Base-by-base conservation (phyloP, 176 grass and related monocot genomes). In the Cenchrus americanus region DNA sequence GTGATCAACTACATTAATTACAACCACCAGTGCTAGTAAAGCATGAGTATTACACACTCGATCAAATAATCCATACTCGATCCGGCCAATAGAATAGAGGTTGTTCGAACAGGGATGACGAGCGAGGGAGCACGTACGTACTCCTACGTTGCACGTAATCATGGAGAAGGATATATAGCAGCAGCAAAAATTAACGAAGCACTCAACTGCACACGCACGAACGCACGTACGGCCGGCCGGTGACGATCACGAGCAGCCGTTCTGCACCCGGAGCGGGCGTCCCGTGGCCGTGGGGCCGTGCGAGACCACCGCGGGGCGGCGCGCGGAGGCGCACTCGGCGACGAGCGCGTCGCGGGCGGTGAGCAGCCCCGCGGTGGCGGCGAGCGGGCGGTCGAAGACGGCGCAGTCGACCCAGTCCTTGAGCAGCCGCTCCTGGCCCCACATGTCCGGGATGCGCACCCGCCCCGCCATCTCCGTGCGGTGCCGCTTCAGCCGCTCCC, bases 401-500 rank as follows among this genome's bases (percentile, higher is more conserved):
- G 87, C 26, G 76, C 77, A 84, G 66, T 89, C 91, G 24, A 82
- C 77, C 91, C 87, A 93, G 79, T 90, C 91, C 77, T 85, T 82
- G 42, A 93, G 85, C 30, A 81, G 24, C 30, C 77, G 66, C 87
- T 93, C 91, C 81, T 90, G 84, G 32, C 87, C 87, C 91, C 91
- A 93, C 73, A 55, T 87, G 6, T 93, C 91, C 43, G 91, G 91
- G 79, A 93, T 79, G 77, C 84, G 68, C 66, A 93, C 91, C 66
- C 85, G 81, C 1, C 85, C 91, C 5, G 87, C 84, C 77, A 90
- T 87, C 82, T 93, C 87, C 87, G 62, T 82, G 44, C 91, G 72
- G 67, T 93, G 87, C 73, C 84, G 73, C 82, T 90, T 93, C 40
- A 93, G 82, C 82, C 88, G 86, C 85, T 93, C 85, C 73, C 87